phyloP scores from a whole-genome alignment of 495 filamentous ascomycete genomes.

The Pyronema omphalodes region DNA sequence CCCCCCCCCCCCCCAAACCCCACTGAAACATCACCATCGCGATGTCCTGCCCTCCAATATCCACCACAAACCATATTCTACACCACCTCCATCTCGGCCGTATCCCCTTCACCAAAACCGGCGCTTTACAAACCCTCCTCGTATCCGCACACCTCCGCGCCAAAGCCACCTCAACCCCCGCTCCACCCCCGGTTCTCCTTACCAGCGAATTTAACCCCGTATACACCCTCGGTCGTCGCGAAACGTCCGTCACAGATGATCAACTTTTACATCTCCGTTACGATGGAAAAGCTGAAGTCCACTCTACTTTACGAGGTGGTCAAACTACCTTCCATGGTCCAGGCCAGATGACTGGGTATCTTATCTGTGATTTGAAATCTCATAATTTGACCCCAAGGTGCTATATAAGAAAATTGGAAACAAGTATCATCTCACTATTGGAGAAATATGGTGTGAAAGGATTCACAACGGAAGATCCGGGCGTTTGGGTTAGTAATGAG shows the following conservation, averaged over 20 bases:
- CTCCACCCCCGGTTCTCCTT: slow-evolving; percentile 49
- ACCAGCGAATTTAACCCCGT: slow-evolving; percentile 75
- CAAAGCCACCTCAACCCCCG: slow-evolving; percentile 10
- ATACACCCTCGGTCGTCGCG: slow-evolving; percentile 80
- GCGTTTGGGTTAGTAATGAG: slow-evolving; percentile 50
- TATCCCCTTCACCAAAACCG: slow-evolving; percentile 24
- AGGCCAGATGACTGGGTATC: slow-evolving; percentile 78
- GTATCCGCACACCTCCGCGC: slow-evolving; percentile 23
- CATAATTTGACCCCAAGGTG: slow-evolving; percentile 38
- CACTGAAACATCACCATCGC: no score
- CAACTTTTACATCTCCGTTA: slow-evolving; percentile 26
- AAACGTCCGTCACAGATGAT: slow-evolving; percentile 37
- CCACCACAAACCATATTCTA: slow-evolving; percentile 5
- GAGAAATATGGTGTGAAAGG: slow-evolving; percentile 36
- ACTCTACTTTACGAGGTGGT: slow-evolving; percentile 61
- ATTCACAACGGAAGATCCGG: slow-evolving; percentile 54
- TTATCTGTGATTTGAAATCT: slow-evolving; percentile 55
- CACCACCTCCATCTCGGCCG: slow-evolving; percentile 1
- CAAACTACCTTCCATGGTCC: slow-evolving; percentile 93
- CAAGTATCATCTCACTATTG: slow-evolving; percentile 48
- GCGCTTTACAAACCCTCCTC: slow-evolving; percentile 33
- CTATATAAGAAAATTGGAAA: slow-evolving; percentile 61
- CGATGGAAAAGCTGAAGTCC: slow-evolving; percentile 39
- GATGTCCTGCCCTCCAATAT: background rate
- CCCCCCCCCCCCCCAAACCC: no score